These are phyloP conservation scores for Ustilago cynodontis DNA, from an alignment of 1,284 basidiomycete genomes.

Conservation along the genomic window DNA sequence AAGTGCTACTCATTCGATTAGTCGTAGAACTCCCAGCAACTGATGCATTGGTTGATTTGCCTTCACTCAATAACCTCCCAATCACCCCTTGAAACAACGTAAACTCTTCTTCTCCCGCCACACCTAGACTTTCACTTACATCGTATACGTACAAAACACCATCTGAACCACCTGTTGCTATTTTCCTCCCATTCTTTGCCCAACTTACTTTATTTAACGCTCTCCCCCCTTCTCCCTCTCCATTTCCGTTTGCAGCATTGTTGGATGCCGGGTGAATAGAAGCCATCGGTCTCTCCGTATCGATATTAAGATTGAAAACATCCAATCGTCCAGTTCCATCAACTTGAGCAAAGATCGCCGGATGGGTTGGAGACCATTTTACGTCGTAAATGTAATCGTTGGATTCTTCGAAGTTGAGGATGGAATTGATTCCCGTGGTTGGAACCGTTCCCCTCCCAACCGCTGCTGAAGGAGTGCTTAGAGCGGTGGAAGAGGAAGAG, in stretches of 20 bases:
- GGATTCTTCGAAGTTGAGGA: constrained; percentile 82
- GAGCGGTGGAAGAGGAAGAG: too few relatives aligned
- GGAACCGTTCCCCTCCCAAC: too few relatives aligned
- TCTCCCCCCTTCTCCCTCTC: background rate
- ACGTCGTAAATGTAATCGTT: constrained; percentile 99
- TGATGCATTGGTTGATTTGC: background rate
- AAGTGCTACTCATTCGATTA: too few relatives aligned
- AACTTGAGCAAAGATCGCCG: constrained; percentile 90
- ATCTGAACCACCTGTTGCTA: constrained; percentile 89
- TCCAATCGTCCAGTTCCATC: constrained; percentile 96
- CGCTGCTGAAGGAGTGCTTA: too few relatives aligned
- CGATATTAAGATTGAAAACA: constrained; percentile 93
- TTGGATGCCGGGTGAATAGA: constrained; percentile 8
- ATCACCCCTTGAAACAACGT: constrained; percentile 49
- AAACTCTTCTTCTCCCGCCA: constrained; percentile 56
- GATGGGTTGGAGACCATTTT: constrained; percentile 95
- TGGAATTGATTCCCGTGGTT: background rate
- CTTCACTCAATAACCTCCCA: constrained; percentile 14
- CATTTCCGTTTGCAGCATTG: background rate
- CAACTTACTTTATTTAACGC: constrained; percentile 96
- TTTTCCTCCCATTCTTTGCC: constrained; percentile 88
- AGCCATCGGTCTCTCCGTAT: constrained; percentile 77
- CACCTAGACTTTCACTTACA: constrained; percentile 38
- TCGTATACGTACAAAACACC: constrained; percentile 91
- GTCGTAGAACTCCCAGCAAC: background rate